Base-by-base conservation (phyloP, 164 flowering plant species). In the Vitis rotundifolia region DNA sequence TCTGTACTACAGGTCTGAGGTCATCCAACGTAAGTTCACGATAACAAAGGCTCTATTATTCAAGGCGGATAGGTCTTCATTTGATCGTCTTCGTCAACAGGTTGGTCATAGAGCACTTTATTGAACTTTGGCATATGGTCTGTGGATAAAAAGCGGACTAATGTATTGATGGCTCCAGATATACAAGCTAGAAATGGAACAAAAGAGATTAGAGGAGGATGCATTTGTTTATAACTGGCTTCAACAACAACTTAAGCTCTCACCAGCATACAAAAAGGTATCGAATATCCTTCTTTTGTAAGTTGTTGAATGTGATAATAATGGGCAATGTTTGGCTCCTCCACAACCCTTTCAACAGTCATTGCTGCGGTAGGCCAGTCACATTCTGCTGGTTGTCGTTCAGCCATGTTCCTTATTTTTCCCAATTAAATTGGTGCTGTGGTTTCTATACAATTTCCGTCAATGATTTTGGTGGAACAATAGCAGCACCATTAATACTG, bases 241-340 rank as follows among this genome's bases (percentile, higher is more conserved):
- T 47, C 96, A 92, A 75, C 83, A 89, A 70, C 94, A 92, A 75
- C 90, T 92, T 58, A 90, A 90, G 76, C 89, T 85, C 72, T 92
- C 96, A 10, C 94, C 96, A 9, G 96, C 96, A 47, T 92, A 87
- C 85, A 86, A 91, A 68, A 87, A 92, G 94, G 98, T 92, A 82
- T 11, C 19, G 49, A 3, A 5, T 18, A 62, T 57, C 60, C 9
- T n/a, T 18, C 26, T 13, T 57, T 18, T 5, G 13, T 57, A 15
- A 57, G 19, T 57, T 57, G 60, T 18, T 37, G 49, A 8, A 37
- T 29, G 16, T 31, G 44, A 31, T 31, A 31, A 31, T 31, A 31
- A 31, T 31, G 5, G 7, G 7, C 44, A 31, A 31, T 57, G 19
- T 57, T 5, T 57, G 26, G 9, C 9, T 16, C 15, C 4, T 8